Evolutionary conservation across 768 basidiomycete species (phyloP).

Genomic region (Leccinum obscurum): DNA sequence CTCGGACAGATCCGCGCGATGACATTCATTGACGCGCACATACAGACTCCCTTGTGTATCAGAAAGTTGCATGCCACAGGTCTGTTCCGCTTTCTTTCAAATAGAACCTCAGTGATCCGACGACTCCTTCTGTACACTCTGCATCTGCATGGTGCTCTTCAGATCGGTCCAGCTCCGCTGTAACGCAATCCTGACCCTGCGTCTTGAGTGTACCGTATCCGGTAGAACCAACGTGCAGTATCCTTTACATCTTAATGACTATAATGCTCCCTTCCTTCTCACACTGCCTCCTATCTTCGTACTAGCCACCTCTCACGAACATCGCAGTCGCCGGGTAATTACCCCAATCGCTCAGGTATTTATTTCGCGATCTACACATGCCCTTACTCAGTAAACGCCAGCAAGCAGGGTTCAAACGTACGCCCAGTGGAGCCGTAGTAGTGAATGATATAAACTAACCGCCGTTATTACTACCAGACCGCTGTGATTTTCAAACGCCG

Average conservation of each 20-base stretch:
- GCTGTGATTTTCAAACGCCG: conserved; percentile 40
- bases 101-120: conserved; percentile 21
- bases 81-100: conserved; percentile 25
- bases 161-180: conserved; percentile 31
- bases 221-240: conserved; percentile 34
- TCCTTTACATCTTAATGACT: conserved; percentile 21
- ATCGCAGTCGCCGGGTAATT: conserved; percentile 24
- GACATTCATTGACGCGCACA: conserved; percentile 28
- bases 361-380: conserved; percentile 11
- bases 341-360: conserved; percentile 35
- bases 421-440: conserved; percentile 9
- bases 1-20: conserved; percentile 27
- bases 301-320: conserved; percentile 31
- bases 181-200: conserved; percentile 29
- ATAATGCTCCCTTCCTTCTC: conserved; percentile 5
- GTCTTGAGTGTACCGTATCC: conserved; percentile 30
- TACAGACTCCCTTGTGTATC: conserved; percentile 39
- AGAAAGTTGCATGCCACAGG: conserved; percentile 33
- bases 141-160: conserved; percentile 35
- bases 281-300: conserved; percentile 32
- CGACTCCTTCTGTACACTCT: conserved; percentile 29
- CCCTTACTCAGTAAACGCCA: conserved; percentile 1
- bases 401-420: conserved; percentile 30
- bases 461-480: conserved; percentile 28
- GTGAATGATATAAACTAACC: conserved; percentile 13